phyloP scores from a whole-genome alignment of 2,329 filamentous ascomycete genomes.

The Colletotrichum spinosum region DNA sequence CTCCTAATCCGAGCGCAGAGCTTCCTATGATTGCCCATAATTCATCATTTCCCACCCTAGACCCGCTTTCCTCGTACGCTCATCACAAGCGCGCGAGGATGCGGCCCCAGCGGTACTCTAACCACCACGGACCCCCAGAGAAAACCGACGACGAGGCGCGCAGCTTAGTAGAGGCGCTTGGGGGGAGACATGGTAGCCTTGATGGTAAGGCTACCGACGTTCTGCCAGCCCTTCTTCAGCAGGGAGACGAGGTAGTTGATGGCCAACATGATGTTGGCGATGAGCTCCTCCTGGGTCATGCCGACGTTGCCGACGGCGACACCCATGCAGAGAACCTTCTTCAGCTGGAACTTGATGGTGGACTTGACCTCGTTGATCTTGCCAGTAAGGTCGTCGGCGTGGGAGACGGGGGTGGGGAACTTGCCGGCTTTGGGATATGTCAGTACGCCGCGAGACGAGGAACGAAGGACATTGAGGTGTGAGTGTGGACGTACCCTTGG shows the following conservation, averaged over 20 bases:
- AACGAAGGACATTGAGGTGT: constrained; percentile 1
- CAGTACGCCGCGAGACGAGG: constrained; percentile 36
- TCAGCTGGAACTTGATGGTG: constrained; percentile 99
- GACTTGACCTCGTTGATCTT: constrained; percentile 99
- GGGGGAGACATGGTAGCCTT: constrained; percentile 99
- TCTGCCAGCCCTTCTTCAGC: constrained; percentile 99
- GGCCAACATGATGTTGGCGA: constrained; percentile 99
- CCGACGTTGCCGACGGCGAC: constrained; percentile 98
- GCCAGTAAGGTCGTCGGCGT: constrained; percentile 90
- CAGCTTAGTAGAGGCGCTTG: constrained; percentile 91
- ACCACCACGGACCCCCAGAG: constrained; percentile 16
- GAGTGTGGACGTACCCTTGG: constrained; percentile 77
- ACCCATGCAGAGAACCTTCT: constrained; percentile 99
- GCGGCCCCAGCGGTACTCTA: constrained; percentile 17
- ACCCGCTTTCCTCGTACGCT: constrained; percentile 5
- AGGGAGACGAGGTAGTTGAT: constrained; percentile 99
- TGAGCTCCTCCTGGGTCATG: constrained; percentile 95
- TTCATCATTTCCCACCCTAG: constrained; percentile 3
- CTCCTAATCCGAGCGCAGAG: constrained; percentile 36
- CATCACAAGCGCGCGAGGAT: constrained; percentile 11
- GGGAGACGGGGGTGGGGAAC: constrained; percentile 98
- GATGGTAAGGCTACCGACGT: constrained; percentile 99
- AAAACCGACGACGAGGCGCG: constrained; percentile 10
- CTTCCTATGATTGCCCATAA: constrained; percentile 33
- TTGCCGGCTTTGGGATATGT: constrained; percentile 80